phyloP scores from a whole-genome alignment of 805 yeast species.

The Starmera dryadoides region DNA sequence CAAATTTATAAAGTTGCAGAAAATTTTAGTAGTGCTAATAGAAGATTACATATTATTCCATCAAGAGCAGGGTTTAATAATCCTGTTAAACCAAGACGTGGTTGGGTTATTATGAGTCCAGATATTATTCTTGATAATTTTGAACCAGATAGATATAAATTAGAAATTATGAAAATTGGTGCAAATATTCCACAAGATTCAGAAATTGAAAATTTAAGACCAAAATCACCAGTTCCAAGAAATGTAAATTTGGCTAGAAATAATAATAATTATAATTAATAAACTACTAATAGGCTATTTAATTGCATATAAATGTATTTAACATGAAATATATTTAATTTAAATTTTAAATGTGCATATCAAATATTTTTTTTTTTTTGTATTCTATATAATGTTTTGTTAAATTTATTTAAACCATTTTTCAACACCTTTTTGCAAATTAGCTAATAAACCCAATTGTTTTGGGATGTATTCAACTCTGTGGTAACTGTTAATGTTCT shows the following conservation, averaged over 20 bases:
- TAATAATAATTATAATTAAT: background rate
- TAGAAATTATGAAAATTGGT: slow-evolving; percentile 37
- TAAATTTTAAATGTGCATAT: no score
- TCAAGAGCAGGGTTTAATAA: slow-evolving; percentile 56
- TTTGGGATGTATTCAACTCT: slow-evolving; percentile 73
- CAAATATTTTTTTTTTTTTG: no score
- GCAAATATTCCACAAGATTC: slow-evolving; percentile 56
- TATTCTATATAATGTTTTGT: background rate
- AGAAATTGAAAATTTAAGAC: slow-evolving; percentile 77
- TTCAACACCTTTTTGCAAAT: slow-evolving; percentile 41
- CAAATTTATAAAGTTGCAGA: slow-evolving; percentile 78
- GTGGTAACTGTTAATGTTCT: slow-evolving; percentile 79
- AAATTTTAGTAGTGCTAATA: slow-evolving; percentile 75
- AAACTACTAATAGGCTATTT: no score
- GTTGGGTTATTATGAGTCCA: slow-evolving; percentile 90
- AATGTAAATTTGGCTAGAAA: slow-evolving; percentile 1
- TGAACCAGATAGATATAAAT: slow-evolving; percentile 35
- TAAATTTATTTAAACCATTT: slow-evolving; percentile 44
- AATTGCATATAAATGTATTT: no score
- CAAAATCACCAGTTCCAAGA: slow-evolving; percentile 60
- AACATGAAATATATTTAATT: no score
- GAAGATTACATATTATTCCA: slow-evolving; percentile 83
- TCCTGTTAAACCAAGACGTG: slow-evolving; percentile 63
- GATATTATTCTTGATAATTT: slow-evolving; percentile 75
- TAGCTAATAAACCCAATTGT: slow-evolving; percentile 67